phyloP scores from a whole-genome alignment of 768 basidiomycete genomes.

The Tricholoma furcatifolium region DNA sequence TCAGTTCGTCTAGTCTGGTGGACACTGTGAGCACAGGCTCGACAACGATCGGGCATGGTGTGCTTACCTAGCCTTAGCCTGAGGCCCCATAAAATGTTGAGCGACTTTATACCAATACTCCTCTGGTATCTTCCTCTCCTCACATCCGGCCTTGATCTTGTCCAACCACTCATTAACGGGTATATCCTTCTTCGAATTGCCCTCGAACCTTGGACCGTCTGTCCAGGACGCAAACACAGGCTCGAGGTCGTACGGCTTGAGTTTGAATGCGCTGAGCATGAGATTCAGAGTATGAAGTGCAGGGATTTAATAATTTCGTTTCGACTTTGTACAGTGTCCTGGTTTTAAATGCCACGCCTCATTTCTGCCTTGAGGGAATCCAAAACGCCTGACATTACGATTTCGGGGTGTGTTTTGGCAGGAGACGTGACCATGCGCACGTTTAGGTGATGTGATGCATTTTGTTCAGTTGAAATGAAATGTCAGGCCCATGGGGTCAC shows the following conservation, averaged over 20 bases:
- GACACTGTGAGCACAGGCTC: background rate
- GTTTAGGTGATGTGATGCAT: too few relatives aligned
- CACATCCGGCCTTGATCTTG: conserved; percentile 69
- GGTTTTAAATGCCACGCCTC: conserved; percentile 20
- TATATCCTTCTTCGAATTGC: conserved; percentile 66
- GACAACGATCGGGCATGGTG: background rate
- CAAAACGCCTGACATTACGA: conserved; percentile 1
- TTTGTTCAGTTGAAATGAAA: too few relatives aligned
- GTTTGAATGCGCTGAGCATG: conserved; percentile 77
- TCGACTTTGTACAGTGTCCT: background rate
- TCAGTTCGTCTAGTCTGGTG: conserved; percentile 60
- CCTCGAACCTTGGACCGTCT: conserved; percentile 64
- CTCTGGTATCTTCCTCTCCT: conserved; percentile 68
- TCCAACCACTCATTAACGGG: conserved; percentile 74
- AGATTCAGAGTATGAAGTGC: conserved; percentile 8
- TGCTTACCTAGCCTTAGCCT: conserved; percentile 58
- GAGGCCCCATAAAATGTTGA: conserved; percentile 71
- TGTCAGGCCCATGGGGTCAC: too few relatives aligned
- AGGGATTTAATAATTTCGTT: background rate
- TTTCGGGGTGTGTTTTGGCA: background rate
- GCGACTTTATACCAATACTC: conserved; percentile 84
- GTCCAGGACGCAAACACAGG: conserved; percentile 66
- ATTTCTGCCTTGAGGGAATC: conserved; percentile 16
- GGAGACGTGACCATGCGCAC: too few relatives aligned
- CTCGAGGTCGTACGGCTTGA: conserved; percentile 74